phyloP scores from a whole-genome alignment of 306 rosid species.

The Datisca glomerata region DNA sequence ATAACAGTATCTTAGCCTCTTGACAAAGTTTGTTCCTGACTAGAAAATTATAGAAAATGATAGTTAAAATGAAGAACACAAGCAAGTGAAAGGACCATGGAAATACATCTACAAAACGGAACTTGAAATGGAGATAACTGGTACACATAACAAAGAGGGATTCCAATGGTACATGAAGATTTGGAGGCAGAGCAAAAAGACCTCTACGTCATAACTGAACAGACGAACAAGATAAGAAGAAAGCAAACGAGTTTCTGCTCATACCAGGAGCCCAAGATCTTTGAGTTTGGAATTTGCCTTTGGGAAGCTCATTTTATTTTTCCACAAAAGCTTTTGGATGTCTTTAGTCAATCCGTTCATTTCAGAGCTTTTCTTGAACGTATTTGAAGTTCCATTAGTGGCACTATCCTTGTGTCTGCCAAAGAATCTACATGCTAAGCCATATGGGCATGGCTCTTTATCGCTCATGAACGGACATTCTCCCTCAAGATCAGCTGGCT shows the following conservation, averaged over 20 bases:
- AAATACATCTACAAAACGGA: too few relatives aligned
- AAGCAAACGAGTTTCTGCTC: background rate
- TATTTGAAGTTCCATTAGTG: constrained; percentile 17
- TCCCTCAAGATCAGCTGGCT: constrained; percentile 68
- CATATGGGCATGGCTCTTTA: constrained; percentile 59
- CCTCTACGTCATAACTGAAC: too few relatives aligned
- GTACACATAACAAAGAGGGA: too few relatives aligned
- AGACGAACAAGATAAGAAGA: background rate
- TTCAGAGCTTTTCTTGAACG: constrained; percentile 38
- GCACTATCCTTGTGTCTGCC: constrained; percentile 40
- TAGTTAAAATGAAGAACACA: too few relatives aligned
- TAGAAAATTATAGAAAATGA: too few relatives aligned
- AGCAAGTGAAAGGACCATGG: too few relatives aligned
- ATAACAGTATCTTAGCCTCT: too few relatives aligned
- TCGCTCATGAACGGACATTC: constrained; percentile 57
- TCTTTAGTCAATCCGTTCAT: constrained; percentile 67
- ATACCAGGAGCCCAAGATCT: constrained; percentile 68
- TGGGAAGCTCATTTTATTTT: constrained; percentile 62
- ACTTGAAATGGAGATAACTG: too few relatives aligned
- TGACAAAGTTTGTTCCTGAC: too few relatives aligned
- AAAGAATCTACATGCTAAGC: constrained; percentile 70
- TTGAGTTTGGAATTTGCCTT: constrained; percentile 71
- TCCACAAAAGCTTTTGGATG: constrained; percentile 84
- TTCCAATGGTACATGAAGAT: too few relatives aligned
- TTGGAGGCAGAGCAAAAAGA: too few relatives aligned